Evolutionary conservation across 1,284 basidiomycete genomes (phyloP).

Genomic region (Mycosarcoma maydis): DNA sequence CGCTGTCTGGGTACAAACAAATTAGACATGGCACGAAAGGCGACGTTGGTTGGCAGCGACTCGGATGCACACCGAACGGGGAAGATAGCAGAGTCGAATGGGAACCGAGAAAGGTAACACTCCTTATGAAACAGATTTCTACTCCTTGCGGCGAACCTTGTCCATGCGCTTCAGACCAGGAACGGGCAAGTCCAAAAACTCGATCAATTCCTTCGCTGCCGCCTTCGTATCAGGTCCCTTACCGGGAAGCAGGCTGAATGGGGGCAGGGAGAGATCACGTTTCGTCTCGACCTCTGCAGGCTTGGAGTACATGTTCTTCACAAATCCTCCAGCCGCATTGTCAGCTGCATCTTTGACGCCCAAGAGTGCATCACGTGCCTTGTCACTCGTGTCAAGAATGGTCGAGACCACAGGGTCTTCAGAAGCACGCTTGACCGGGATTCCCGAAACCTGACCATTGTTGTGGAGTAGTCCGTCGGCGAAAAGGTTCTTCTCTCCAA

Average conservation of each 20-base stretch:
- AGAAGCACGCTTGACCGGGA: constrained; percentile 22
- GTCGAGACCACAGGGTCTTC: constrained; percentile 12
- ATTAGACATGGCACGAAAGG: too few relatives aligned
- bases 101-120: too few relatives aligned
- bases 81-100: constrained; percentile 2
- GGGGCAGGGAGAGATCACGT: constrained; percentile 16
- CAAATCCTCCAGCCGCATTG: constrained; percentile 24
- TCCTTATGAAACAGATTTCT: too few relatives aligned
- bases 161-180: constrained; percentile 38
- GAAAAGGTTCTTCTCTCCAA: constrained; percentile 29
- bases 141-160: constrained; percentile 23
- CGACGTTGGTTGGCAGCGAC: too few relatives aligned
- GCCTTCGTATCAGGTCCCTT: constrained; percentile 29
- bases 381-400: constrained; percentile 28
- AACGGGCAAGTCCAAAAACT: constrained; percentile 26
- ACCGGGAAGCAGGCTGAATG: constrained; percentile 28
- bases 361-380: constrained; percentile 17
- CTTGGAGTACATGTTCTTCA: constrained; percentile 45
- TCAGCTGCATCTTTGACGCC: constrained; percentile 22
- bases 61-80: too few relatives aligned
- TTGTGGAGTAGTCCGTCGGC: constrained; percentile 20
- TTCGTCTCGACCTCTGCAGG: constrained; percentile 18
- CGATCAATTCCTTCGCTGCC: constrained; percentile 18
- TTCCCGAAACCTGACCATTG: constrained; percentile 8
- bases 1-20: too few relatives aligned